Evolutionary conservation across 2,329 filamentous ascomycete genomes (phyloP).

Genomic region (Boeremia exigua): DNA sequence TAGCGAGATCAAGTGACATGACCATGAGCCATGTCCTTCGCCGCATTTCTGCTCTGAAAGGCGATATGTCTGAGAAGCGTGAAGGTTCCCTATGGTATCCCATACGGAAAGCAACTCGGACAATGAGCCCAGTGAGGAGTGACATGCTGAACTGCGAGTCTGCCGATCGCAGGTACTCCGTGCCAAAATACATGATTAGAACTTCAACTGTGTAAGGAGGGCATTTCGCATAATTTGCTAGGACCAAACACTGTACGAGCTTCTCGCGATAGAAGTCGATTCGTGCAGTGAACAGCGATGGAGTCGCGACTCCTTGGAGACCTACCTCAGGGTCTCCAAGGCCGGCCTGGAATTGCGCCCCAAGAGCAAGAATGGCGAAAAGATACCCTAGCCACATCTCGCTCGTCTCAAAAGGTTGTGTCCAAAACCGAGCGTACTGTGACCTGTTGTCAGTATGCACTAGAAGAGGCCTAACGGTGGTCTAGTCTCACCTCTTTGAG

Average conservation of each 20-base stretch:
- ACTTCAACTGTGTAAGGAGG: constrained; percentile 43
- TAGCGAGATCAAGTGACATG: constrained; percentile 47
- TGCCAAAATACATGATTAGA: constrained; percentile 38
- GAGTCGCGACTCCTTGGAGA: constrained; percentile 9
- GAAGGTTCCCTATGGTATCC: constrained; percentile 53
- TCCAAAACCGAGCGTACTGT: constrained; percentile 55
- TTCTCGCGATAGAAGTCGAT: constrained; percentile 43
- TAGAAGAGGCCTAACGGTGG: neutral
- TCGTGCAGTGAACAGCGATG: constrained; percentile 27
- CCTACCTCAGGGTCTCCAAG: constrained; percentile 15
- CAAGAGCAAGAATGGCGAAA: constrained; percentile 49
- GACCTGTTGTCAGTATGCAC: constrained; percentile 7
- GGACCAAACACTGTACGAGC: constrained; percentile 38
- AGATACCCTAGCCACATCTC: constrained; percentile 55
- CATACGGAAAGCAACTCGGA: constrained; percentile 47
- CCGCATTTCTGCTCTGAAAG: constrained; percentile 66
- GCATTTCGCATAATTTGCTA: constrained; percentile 46
- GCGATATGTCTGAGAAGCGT: constrained; percentile 49
- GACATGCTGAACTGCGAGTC: constrained; percentile 41
- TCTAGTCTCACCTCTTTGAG: constrained; percentile 32
- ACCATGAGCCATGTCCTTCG: constrained; percentile 66
- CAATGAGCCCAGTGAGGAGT: constrained; percentile 37
- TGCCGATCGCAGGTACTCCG: constrained; percentile 36
- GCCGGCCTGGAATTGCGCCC: constrained; percentile 33
- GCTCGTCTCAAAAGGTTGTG: constrained; percentile 43